These are phyloP conservation scores for Crithidia expoeki DNA, from an alignment of 208 protist species.

Conservation along the genomic window DNA sequence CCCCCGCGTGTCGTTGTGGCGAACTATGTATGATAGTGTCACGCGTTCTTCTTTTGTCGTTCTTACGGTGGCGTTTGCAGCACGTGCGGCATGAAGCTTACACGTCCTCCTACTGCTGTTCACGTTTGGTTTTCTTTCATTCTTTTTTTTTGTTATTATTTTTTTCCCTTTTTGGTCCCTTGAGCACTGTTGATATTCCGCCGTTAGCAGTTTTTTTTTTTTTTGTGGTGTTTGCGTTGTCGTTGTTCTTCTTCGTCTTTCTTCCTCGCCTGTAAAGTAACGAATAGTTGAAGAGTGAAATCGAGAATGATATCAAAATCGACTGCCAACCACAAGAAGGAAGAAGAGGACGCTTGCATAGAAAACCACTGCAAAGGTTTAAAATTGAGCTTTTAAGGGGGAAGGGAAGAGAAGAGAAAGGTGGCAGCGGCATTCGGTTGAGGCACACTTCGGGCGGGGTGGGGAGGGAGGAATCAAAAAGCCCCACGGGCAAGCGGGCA, in stretches of 20 bases:
- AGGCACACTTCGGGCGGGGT: too few species aligned
- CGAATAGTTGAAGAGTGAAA: not conserved
- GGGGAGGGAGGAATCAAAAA: too few species aligned
- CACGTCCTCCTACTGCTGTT: too few species aligned
- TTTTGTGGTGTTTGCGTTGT: slow-evolving; percentile 1
- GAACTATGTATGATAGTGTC: not conserved
- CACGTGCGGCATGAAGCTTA: too few species aligned
- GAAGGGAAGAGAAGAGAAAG: too few species aligned
- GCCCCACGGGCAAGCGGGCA: too few species aligned
- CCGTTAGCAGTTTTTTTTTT: slow-evolving; percentile 12
- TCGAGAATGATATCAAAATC: not conserved
- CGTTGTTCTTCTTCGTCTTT: not conserved
- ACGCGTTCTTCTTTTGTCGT: not conserved
- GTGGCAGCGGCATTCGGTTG: too few species aligned
- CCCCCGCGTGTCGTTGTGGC: not conserved
- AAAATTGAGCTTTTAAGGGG: too few species aligned
- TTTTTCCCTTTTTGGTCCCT: too few species aligned
- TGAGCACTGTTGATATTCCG: too few species aligned
- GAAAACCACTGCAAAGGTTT: not conserved
- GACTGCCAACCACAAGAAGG: not conserved
- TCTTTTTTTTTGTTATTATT: too few species aligned
- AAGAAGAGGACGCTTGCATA: not conserved
- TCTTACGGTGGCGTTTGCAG: not conserved
- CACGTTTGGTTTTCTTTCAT: too few species aligned
- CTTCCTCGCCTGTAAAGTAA: slow-evolving; percentile 3